Evolutionary conservation across 441 rosid genomes (phyloP).

Genomic region (Adansonia rubrostipa): DNA sequence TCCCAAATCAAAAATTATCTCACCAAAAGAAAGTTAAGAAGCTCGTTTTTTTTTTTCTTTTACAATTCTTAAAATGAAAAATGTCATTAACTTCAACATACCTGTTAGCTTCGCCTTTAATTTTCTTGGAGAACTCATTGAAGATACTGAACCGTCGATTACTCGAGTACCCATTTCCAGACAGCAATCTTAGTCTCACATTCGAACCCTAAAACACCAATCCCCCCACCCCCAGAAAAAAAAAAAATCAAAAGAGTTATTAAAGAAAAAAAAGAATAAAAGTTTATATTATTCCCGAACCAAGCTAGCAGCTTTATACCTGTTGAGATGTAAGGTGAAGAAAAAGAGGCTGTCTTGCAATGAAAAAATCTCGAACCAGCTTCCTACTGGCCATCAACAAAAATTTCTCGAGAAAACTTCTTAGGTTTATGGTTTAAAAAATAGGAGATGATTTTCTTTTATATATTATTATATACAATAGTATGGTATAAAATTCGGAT

Average conservation of each 20-base stretch:
- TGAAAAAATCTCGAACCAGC: conserved; percentile 67
- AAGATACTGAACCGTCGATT: conserved; percentile 69
- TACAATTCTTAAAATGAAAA: background rate
- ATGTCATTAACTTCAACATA: no score
- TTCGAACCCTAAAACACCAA: conserved; percentile 44
- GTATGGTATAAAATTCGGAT: background rate
- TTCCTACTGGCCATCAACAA: conserved; percentile 73
- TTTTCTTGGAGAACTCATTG: conserved; percentile 70
- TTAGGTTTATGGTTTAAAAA: background rate
- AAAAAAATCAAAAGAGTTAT: background rate
- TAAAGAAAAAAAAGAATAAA: background rate
- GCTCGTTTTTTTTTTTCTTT: background rate
- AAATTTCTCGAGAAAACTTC: background rate
- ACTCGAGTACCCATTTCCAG: conserved; percentile 39
- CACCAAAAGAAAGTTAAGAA: background rate
- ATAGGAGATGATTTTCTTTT: background rate
- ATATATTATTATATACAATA: background rate
- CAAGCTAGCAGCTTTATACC: conserved; percentile 36
- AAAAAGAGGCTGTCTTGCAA: conserved; percentile 50
- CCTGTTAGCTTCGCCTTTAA: conserved; percentile 47
- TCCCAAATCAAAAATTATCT: background rate
- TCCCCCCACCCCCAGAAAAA: background rate
- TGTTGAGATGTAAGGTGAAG: conserved; percentile 43
- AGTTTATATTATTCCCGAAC: background rate
- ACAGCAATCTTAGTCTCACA: conserved; percentile 41